Percentiles rank a stretch among this genome's conserved stretches.
These are phyloP conservation scores for Discostella stelligera DNA, from an alignment of 352 stramenopile species.

Conservation along the genomic window DNA sequence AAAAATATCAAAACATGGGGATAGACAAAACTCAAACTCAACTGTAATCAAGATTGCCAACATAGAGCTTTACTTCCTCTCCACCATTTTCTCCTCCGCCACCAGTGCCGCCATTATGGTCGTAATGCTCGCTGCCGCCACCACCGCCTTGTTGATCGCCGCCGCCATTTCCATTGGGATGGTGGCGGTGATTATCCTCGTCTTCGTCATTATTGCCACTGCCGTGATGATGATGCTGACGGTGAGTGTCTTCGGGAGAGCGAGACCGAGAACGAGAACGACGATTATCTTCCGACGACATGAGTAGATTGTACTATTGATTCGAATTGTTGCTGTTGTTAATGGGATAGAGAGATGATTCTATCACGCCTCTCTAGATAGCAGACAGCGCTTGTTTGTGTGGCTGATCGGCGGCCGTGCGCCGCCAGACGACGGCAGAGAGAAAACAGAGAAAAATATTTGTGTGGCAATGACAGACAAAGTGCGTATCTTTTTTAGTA, in stretches of 20 bases:
- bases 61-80: conserved; percentile 82
- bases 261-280: conserved; percentile 65
- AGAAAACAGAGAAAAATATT: too few relatives aligned
- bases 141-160: not conserved
- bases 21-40: conserved; percentile 46
- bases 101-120: conserved; percentile 25
- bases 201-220: conserved; percentile 19
- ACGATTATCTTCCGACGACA: conserved; percentile 35
- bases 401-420: too few relatives aligned
- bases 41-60: conserved; percentile 81
- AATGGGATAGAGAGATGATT: too few relatives aligned
- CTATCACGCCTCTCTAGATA: too few relatives aligned
- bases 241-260: conserved; percentile 49
- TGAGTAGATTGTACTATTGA: too few relatives aligned
- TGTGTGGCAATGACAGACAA: too few relatives aligned
- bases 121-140: conserved; percentile 2
- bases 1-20: not conserved
- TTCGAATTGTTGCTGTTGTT: too few relatives aligned
- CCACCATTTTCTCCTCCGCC: conserved; percentile 29
- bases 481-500: too few relatives aligned
- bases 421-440: too few relatives aligned
- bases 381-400: too few relatives aligned
- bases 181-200: not conserved
- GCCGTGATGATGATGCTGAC: not conserved
- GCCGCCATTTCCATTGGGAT: not conserved